Percentiles rank a stretch among this genome's conserved stretches.
phyloP scores from a whole-genome alignment of 208 protist species.

The Leishmania arabica region DNA sequence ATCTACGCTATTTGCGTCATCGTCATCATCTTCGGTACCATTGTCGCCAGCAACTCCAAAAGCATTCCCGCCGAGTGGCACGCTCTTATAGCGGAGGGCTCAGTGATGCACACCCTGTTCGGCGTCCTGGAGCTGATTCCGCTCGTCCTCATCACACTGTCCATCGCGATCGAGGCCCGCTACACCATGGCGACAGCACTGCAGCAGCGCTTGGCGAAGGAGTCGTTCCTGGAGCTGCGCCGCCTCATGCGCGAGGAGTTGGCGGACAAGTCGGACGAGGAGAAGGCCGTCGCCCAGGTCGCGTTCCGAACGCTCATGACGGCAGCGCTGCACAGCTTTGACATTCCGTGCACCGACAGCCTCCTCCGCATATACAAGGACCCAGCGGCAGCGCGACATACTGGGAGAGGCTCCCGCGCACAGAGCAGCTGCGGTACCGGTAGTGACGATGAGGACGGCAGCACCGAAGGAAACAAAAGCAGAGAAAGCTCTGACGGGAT shows the following conservation, averaged over 20 bases:
- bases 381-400: slow-evolving; percentile 3
- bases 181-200: slow-evolving; percentile 21
- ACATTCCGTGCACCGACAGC: slow-evolving; percentile 30
- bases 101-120: slow-evolving; percentile 48
- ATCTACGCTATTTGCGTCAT: slow-evolving; percentile 58
- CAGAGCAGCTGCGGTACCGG: neutral
- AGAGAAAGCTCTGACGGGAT: slow-evolving; percentile 7
- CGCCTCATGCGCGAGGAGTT: slow-evolving; percentile 22
- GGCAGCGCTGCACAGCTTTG: slow-evolving; percentile 43
- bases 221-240: slow-evolving; percentile 44
- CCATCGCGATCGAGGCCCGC: slow-evolving; percentile 52
- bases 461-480: neutral
- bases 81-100: slow-evolving; percentile 9
- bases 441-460: slow-evolving; percentile 2
- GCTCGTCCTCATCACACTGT: slow-evolving; percentile 70
- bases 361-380: slow-evolving; percentile 35
- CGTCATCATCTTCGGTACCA: slow-evolving; percentile 28
- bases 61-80: slow-evolving; percentile 14
- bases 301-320: slow-evolving; percentile 51
- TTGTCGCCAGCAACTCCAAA: slow-evolving; percentile 15
- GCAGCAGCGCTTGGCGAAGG: slow-evolving; percentile 33
- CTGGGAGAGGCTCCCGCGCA: neutral
- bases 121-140: slow-evolving; percentile 67
- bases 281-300: slow-evolving; percentile 44
- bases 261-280: slow-evolving; percentile 21